These are phyloP conservation scores for Salvia splendens DNA, from an alignment of 257 asterid species.

Conservation along the genomic window DNA sequence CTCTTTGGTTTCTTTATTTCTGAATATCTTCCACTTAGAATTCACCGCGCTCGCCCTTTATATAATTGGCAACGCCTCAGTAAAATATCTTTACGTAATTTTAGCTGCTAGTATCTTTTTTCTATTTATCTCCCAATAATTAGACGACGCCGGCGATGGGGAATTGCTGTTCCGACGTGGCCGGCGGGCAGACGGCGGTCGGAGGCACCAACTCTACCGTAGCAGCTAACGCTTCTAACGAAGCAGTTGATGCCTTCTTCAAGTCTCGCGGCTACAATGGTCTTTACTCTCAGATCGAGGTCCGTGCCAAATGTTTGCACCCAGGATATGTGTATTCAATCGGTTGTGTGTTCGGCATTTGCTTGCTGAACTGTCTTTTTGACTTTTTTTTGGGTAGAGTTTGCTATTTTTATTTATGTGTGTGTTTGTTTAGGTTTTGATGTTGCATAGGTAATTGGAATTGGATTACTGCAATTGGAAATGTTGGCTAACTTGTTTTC, in stretches of 20 bases:
- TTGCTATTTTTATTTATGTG: slow-evolving; percentile 8
- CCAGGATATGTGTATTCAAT: slow-evolving; percentile 23
- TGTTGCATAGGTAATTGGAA: slow-evolving; percentile 26
- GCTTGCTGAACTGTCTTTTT: not conserved
- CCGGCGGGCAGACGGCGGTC: slow-evolving; percentile 82
- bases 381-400: slow-evolving; percentile 13
- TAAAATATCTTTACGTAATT: slow-evolving; percentile 20
- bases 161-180: slow-evolving; percentile 86
- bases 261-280: slow-evolving; percentile 80
- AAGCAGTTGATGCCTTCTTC: slow-evolving; percentile 83
- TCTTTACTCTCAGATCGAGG: slow-evolving; percentile 97
- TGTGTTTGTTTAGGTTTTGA: slow-evolving; percentile 30
- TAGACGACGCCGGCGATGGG: slow-evolving; percentile 68
- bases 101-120: not conserved
- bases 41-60: slow-evolving; percentile 7
- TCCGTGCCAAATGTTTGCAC: slow-evolving; percentile 27
- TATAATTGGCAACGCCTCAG: slow-evolving; percentile 6
- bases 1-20: slow-evolving; percentile 23
- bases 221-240: slow-evolving; percentile 56
- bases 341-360: slow-evolving; percentile 21
- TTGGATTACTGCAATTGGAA: slow-evolving; percentile 13
- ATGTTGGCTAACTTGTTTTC: slow-evolving; percentile 19
- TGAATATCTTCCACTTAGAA: slow-evolving; percentile 27
- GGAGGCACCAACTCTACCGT: slow-evolving; percentile 59
- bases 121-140: not conserved